Conservation (phyloP, 148 eudicot species). For the Fagopyrum esculentum region DNA sequence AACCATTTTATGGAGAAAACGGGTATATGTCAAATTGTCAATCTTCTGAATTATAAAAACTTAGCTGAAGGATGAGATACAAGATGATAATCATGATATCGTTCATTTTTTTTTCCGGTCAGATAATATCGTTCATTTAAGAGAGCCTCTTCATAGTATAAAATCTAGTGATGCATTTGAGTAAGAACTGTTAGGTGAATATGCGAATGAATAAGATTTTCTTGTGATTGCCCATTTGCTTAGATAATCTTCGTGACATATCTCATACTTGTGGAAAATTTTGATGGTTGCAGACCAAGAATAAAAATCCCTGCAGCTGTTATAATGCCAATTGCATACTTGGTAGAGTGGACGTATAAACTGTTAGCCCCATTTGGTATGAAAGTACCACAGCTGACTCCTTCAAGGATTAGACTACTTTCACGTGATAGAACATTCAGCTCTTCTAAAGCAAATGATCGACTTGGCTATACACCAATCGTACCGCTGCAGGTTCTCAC, state of each 20-base stretch:
- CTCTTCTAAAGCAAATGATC: constrained; percentile 85
- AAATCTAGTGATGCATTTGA: not conserved
- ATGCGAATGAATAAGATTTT: not conserved
- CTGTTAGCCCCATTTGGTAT: constrained; percentile 82
- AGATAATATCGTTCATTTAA: not conserved
- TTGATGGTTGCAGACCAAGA: constrained; percentile 64
- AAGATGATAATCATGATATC: not conserved
- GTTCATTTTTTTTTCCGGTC: no score
- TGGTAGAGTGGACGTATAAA: constrained; percentile 68
- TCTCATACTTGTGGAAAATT: not conserved
- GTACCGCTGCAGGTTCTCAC: constrained; percentile 71
- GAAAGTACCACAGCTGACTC: constrained; percentile 97
- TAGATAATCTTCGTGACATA: not conserved
- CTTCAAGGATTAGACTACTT: constrained; percentile 85
- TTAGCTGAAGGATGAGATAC: not conserved
- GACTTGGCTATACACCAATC: constrained; percentile 87
- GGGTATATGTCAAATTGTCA: not conserved
- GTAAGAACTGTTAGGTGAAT: not conserved
- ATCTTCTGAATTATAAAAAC: not conserved
- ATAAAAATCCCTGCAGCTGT: constrained; percentile 78
- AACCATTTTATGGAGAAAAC: constrained; percentile 2
- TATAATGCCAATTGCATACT: constrained; percentile 84
- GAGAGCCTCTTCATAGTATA: not conserved
- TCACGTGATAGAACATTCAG: constrained; percentile 73
- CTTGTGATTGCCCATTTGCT: not conserved